These are phyloP conservation scores for Herpotrichia juniperi DNA, from an alignment of 2,329 filamentous ascomycete genomes.

Conservation along the genomic window DNA sequence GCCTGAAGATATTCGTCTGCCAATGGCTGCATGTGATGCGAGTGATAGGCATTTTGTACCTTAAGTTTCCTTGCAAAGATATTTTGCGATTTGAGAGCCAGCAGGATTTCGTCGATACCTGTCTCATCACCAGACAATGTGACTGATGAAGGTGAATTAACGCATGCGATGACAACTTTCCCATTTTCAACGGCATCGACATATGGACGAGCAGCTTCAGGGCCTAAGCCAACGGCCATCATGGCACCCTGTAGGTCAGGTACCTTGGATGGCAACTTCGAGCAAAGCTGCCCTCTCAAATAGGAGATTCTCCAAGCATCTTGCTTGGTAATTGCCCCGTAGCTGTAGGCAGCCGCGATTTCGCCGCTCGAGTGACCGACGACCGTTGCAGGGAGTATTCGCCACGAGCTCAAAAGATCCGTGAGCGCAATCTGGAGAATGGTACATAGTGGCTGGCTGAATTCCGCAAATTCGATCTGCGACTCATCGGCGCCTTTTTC, in stretches of 20 bases:
- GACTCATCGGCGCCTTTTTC: background rate
- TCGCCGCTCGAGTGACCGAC: slow-evolving; percentile 42
- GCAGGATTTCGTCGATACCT: slow-evolving; percentile 41
- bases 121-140: slow-evolving; percentile 10
- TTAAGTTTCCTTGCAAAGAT: slow-evolving; percentile 48
- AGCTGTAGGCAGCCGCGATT: slow-evolving; percentile 37
- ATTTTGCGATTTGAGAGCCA: slow-evolving; percentile 36
- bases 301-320: slow-evolving; percentile 15
- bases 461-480: background rate
- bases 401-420: slow-evolving; percentile 15
- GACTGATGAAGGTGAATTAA: background rate
- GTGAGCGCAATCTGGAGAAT: slow-evolving; percentile 25
- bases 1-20: slow-evolving; percentile 6
- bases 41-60: slow-evolving; percentile 53
- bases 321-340: slow-evolving; percentile 8
- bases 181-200: background rate
- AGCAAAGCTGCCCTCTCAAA: slow-evolving; percentile 7
- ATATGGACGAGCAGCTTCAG: slow-evolving; percentile 3
- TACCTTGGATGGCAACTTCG: background rate
- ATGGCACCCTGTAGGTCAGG: background rate
- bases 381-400: slow-evolving; percentile 17
- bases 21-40: slow-evolving; percentile 45
- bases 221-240: slow-evolving; percentile 12
- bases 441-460: slow-evolving; percentile 22
- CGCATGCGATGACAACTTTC: slow-evolving; percentile 3